phyloP scores from a whole-genome alignment of 345 rosid genomes.

The Erysimum cheiranthoides region DNA sequence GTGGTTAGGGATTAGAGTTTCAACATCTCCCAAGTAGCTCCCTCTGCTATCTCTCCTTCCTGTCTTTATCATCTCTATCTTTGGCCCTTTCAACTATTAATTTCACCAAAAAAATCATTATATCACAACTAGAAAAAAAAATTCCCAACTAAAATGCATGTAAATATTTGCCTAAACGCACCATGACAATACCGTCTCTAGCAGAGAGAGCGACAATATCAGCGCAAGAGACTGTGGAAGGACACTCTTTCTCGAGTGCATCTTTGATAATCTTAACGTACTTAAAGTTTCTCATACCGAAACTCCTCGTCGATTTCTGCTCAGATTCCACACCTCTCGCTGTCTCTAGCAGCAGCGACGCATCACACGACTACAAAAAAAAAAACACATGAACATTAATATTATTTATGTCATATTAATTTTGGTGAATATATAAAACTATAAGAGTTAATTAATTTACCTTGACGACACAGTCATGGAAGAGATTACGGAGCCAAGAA shows the following conservation, averaged over 20 bases:
- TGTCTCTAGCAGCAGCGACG: constrained; percentile 70
- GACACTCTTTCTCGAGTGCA: constrained; percentile 81
- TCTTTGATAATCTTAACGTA: constrained; percentile 70
- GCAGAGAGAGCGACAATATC: constrained; percentile 84
- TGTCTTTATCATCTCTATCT: constrained; percentile 71
- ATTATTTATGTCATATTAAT: neutral
- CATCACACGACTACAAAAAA: constrained; percentile 72
- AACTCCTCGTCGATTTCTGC: constrained; percentile 62
- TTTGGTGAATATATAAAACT: neutral
- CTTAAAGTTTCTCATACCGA: constrained; percentile 95
- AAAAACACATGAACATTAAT: neutral
- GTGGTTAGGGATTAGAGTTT: constrained; percentile 63
- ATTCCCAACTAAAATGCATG: neutral
- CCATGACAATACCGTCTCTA: constrained; percentile 80
- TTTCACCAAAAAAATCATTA: neutral
- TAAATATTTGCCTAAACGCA: constrained; percentile 27
- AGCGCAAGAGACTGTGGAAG: constrained; percentile 81
- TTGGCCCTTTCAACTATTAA: constrained; percentile 76
- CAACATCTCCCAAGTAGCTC: constrained; percentile 57
- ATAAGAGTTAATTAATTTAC: constrained; percentile 36
- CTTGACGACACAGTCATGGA: constrained; percentile 80
- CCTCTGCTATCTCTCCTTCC: constrained; percentile 72
- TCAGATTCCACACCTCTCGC: constrained; percentile 61
- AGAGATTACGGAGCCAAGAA: constrained; percentile 92
- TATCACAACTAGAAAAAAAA: neutral